Base-by-base conservation (phyloP, 768 basidiomycete species). In the Boletales sp. region DNA sequence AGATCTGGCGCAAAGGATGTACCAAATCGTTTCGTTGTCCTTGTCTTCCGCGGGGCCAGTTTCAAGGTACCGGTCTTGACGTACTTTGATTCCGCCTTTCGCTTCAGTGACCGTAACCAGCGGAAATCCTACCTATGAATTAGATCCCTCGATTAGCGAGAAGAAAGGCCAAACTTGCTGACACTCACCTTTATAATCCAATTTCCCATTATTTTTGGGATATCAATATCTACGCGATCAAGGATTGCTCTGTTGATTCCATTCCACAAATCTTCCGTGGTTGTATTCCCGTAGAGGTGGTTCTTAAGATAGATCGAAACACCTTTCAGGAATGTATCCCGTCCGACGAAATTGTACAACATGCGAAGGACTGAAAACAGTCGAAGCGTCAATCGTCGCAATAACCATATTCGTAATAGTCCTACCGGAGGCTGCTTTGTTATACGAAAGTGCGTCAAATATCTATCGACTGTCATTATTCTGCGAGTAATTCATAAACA, bases 231-330 rank as follows among this genome's bases (percentile, higher is more conserved):
- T 34, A 36, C 35, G 9, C 30, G 48, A 38, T 18, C 35, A 27
- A 14, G 38, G 36, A 84, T 88, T 2, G 92, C 83, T 55, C 79
- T 75, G 42, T 80, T 74, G 48, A 97, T 90, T 29, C 91, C 93
- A 48, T 84, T 75, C 89, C 92, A 97, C 5, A 98, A 77, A 61
- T 97, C 89, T 40, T 77, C 80, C 4, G 93, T 94, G 42, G 84
- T 81, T 42, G 85, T 90, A 69, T 92, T 97, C 21, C 77, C 83
- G 66, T 87, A 98, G 8, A 93, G 72, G 57, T 90, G 85, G 54
- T 84, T 81, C 73, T 94, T 94, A 54, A 98, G 81, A 72, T 98
- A 97, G 51, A 90, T 78, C 2, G 92, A 92, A 40, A 95, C 92
- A 31, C 90, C 90, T 59, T 83, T 82, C 44, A 94, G 69, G 80